These are phyloP conservation scores for Podospora tetraspora DNA, from an alignment of 495 filamentous ascomycete genomes.

Conservation along the genomic window DNA sequence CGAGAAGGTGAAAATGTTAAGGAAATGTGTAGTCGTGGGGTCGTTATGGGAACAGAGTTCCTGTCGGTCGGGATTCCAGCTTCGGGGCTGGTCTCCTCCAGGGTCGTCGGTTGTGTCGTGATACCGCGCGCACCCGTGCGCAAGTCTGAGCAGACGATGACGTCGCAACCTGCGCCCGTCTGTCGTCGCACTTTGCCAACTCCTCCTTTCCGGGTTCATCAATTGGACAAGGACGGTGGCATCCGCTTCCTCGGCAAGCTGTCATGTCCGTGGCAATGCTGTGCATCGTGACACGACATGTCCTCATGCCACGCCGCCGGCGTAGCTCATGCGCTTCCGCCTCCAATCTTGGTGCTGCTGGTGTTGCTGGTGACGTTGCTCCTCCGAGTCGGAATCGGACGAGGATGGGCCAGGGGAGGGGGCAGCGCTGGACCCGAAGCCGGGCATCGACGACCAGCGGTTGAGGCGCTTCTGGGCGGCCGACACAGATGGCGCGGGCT, in stretches of 20 bases:
- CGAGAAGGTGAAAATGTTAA: neutral
- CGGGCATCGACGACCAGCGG: conserved; percentile 45
- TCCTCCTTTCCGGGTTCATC: neutral
- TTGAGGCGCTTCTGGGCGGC: conserved; percentile 37
- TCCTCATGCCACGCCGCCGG: neutral
- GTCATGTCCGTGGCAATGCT: neutral
- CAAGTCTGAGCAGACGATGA: neutral
- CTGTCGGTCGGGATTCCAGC: neutral
- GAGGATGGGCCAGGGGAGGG: neutral
- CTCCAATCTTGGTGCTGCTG: conserved; percentile 9
- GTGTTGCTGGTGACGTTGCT: neutral
- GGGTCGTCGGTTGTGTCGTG: neutral
- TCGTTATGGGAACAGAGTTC: neutral
- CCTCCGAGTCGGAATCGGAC: neutral
- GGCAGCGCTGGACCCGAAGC: conserved; percentile 29
- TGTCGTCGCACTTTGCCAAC: neutral
- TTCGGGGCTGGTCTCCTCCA: neutral
- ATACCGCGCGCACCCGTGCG: neutral
- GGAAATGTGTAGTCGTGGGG: neutral
- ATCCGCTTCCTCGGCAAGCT: neutral
- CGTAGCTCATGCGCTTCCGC: conserved; percentile 12
- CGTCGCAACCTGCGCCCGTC: neutral
- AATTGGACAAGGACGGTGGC: neutral
- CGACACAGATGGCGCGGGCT: neutral
- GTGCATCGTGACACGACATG: neutral